phyloP scores from a whole-genome alignment of 139 green algal species.

The Mesostigma viride region DNA sequence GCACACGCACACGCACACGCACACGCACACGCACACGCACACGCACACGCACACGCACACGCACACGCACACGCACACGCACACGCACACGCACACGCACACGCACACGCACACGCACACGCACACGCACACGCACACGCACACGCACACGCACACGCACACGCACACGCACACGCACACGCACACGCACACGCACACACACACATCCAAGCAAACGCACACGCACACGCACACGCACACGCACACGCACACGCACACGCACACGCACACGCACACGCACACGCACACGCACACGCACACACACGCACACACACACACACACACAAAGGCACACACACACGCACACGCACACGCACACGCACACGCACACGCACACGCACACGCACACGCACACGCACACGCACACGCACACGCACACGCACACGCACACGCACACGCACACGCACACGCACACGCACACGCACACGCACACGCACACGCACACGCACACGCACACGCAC shows the following conservation, averaged over 20 bases:
- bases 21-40: neutral
- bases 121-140: neutral
- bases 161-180: neutral
- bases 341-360: neutral
- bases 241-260: neutral
- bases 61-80: neutral
- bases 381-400: neutral
- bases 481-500: neutral
- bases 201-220: too few relatives aligned
- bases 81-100: neutral
- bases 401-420: neutral
- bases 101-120: neutral
- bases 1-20: neutral
- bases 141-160: neutral
- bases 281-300: neutral
- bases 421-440: neutral
- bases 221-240: neutral
- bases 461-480: neutral
- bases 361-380: neutral
- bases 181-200: neutral
- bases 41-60: neutral
- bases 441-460: neutral
- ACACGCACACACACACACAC: too few relatives aligned
- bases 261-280: neutral
- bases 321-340: neutral